phyloP scores from a whole-genome alignment of 2,329 filamentous ascomycete genomes.

The Ampelomyces quisqualis region DNA sequence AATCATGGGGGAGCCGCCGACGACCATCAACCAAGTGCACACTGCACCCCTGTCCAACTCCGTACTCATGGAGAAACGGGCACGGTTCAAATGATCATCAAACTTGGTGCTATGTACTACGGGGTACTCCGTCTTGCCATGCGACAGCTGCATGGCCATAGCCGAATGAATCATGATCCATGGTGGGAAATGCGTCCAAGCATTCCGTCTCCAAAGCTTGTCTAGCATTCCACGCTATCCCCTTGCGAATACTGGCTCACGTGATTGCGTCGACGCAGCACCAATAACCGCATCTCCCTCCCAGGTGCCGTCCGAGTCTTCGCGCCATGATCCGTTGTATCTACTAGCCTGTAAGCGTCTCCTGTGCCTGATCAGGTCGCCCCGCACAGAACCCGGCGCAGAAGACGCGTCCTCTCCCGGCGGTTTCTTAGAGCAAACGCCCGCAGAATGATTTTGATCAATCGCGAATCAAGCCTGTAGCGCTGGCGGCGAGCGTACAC shows the following conservation, averaged over 20 bases:
- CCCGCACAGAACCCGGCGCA: not conserved
- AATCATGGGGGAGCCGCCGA: conserved; percentile 7
- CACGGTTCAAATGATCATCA: too few relatives aligned
- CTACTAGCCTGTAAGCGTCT: not conserved
- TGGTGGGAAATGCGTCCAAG: too few relatives aligned
- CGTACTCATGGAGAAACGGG: too few relatives aligned
- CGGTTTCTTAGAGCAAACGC: not conserved
- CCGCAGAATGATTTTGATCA: not conserved
- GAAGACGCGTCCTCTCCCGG: not conserved
- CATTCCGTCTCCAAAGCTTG: not conserved
- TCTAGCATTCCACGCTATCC: not conserved
- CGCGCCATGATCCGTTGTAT: not conserved
- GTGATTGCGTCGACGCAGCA: too few relatives aligned
- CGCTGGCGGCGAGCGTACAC: not conserved
- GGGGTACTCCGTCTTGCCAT: too few relatives aligned
- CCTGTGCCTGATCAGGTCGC: not conserved
- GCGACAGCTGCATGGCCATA: conserved; percentile 1
- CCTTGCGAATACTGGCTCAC: too few relatives aligned
- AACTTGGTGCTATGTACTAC: too few relatives aligned
- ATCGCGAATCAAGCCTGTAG: not conserved
- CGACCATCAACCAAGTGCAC: not conserved
- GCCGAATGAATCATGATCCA: not conserved
- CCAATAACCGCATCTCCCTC: too few relatives aligned
- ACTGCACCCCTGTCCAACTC: conserved; percentile 6
- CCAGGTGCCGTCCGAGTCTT: not conserved